Conservation (phyloP, 108 stramenopile genomes). For the Conticribra weissflogii region DNA sequence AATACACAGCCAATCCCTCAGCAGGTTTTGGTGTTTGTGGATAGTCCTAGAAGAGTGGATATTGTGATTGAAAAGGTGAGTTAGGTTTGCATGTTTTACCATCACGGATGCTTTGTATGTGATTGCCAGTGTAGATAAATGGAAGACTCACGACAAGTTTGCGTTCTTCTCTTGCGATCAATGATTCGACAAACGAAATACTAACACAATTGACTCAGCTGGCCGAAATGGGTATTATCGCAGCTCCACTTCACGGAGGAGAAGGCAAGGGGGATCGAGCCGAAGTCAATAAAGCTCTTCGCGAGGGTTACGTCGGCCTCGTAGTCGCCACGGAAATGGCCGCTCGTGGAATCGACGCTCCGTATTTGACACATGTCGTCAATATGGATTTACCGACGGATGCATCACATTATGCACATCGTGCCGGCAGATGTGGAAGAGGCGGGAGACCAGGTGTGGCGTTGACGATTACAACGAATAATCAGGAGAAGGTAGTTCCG, state of each 20-base stretch:
- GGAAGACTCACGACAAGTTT: too few species aligned
- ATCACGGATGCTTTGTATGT: too few species aligned
- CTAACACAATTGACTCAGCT: constrained; percentile 25
- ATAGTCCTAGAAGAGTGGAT: constrained; percentile 78
- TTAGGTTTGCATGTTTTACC: neutral
- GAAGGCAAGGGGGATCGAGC: constrained; percentile 86
- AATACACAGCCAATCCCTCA: constrained; percentile 89
- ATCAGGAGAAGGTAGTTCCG: constrained; percentile 79
- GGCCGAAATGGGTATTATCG: constrained; percentile 77
- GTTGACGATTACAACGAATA: constrained; percentile 74
- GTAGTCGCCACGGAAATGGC: constrained; percentile 91
- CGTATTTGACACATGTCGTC: constrained; percentile 85
- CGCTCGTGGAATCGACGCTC: constrained; percentile 89
- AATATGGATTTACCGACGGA: constrained; percentile 92
- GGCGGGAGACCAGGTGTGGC: constrained; percentile 90
- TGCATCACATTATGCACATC: constrained; percentile 88
- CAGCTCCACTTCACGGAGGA: constrained; percentile 84
- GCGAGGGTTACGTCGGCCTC: constrained; percentile 85
- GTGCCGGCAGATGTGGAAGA: constrained; percentile 85
- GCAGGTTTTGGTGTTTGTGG: constrained; percentile 88
- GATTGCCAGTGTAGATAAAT: too few species aligned
- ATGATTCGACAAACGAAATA: neutral
- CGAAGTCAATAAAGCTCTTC: constrained; percentile 81
- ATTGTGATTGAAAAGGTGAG: constrained; percentile 75
- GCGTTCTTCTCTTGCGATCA: neutral